Percentiles rank a stretch among this genome's conserved stretches.
Conservation (phyloP, 140 eudicot genomes). For the Anethum foeniculum region DNA sequence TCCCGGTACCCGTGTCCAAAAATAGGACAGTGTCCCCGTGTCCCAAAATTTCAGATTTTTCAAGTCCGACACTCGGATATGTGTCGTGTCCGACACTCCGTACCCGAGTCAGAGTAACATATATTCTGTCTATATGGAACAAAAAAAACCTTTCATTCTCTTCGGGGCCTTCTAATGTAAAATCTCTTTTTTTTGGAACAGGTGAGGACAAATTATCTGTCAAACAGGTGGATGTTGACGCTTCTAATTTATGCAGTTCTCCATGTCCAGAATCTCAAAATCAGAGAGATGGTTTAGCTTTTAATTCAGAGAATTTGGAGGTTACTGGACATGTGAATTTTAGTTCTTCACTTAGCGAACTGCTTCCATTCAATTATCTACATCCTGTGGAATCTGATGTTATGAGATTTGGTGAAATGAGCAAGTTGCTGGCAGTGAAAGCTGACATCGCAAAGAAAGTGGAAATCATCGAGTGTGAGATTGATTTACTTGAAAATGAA, state of each 20-base stretch:
- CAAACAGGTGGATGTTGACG: conserved; percentile 25
- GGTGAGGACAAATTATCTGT: conserved; percentile 57
- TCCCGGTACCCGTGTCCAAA: too few species aligned
- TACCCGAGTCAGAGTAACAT: too few species aligned
- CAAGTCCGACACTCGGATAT: too few species aligned
- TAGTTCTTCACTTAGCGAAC: conserved; percentile 43
- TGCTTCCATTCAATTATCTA: conserved; percentile 47
- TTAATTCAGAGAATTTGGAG: conserved; percentile 50
- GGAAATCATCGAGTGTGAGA: conserved; percentile 73
- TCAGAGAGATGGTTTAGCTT: conserved; percentile 29
- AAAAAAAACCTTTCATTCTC: not conserved
- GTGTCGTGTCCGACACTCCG: too few species aligned
- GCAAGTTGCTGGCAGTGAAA: conserved; percentile 61
- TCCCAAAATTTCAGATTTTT: too few species aligned
- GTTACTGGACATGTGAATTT: conserved; percentile 31
- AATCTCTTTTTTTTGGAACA: conserved; percentile 21
- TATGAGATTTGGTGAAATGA: conserved; percentile 41
- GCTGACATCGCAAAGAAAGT: conserved; percentile 56
- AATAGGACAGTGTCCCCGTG: too few species aligned
- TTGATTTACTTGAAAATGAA: conserved; percentile 85
- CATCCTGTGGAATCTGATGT: conserved; percentile 30
- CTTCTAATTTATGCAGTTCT: conserved; percentile 39
- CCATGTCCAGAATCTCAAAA: conserved; percentile 29
- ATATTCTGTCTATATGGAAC: not conserved
- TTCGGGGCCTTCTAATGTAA: conserved; percentile 6